A percentile compares a stretch with the other conserved stretches of the same genome.
Conservation (phyloP, 176 grass and related monocot species). For the Carex parvula region DNA sequence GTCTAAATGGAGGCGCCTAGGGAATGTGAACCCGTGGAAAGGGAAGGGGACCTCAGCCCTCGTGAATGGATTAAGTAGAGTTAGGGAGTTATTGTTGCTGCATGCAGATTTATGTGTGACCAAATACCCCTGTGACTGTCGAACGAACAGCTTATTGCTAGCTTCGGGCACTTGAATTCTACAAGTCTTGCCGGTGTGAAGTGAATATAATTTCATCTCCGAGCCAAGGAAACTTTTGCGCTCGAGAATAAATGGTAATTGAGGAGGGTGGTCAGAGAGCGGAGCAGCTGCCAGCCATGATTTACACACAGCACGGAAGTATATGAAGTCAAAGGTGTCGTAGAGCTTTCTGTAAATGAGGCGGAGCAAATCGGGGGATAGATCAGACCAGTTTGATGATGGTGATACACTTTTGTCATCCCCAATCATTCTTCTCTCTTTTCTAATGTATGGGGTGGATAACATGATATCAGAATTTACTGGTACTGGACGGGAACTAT, state of each 20-base stretch:
- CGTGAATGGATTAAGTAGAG: background rate
- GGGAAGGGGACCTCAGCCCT: background rate
- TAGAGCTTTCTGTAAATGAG: background rate
- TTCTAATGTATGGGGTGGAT: background rate
- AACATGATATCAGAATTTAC: background rate
- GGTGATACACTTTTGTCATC: background rate
- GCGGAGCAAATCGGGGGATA: background rate
- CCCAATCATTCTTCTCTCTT: background rate
- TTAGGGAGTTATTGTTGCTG: background rate
- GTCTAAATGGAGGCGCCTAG: background rate
- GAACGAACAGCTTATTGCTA: background rate
- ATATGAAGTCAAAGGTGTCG: background rate
- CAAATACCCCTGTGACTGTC: background rate
- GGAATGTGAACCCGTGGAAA: no score
- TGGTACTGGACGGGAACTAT: background rate
- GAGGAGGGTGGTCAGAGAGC: background rate
- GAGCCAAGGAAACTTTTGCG: background rate
- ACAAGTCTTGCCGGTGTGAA: background rate
- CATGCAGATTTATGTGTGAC: background rate
- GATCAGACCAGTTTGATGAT: background rate
- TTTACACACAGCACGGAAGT: background rate
- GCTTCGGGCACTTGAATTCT: background rate
- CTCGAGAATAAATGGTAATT: background rate
- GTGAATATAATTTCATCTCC: background rate
- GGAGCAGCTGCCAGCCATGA: background rate